Evolutionary conservation across 768 basidiomycete genomes (phyloP), one percentile per base, ranked within the genome.

Genomic region (Auricularia cornea): DNA sequence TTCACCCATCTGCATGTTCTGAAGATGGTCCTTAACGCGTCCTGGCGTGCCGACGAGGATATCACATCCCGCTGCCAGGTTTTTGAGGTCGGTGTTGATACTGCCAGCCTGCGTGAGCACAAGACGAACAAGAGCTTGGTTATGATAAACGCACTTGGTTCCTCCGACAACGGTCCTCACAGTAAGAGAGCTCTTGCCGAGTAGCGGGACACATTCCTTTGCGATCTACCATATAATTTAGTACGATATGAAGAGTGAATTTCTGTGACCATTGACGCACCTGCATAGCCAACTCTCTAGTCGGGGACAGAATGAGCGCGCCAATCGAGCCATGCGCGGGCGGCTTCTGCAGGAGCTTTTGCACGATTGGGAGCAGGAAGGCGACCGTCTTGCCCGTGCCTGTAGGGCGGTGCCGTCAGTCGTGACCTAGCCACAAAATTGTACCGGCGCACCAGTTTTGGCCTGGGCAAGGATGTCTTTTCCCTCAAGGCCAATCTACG

Each of bases 111-210:
- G 8, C 62, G 23, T 59, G 32, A n/a, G 62, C 60, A 35, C 62
- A 59, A 3, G 20, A 33, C 16, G 30, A 3, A 8, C 16, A 59
- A 60, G 41, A 38, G 66, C 68, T 62, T 65, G 26, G 61, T 62
- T 28, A 23, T 64, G 72, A 14, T 75, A 77, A 73, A 72, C 62
- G 60, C 66, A 68, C n/a, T 81, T 84, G 11, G 80, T 83, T 2
- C 85, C 85, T 16, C 85, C 85, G 10, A 86, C 84, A 26, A 80
- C 80, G 35, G 76, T 73, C 57, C 79, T 76, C 2, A 81, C 81
- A n/a, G 70, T 73, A 64, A 79, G 79, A 20, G 68, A 72, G 61
- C 79, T 80, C 32, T 77, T 74, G 40, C 63, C 63, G 23, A 84
- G 65, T 6, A 85, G 72, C 8, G 68, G 69, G n/a, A 76, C 62